These are phyloP conservation scores for Suhomyces bokatorum DNA, from an alignment of 1,139 yeast genomes.

Conservation along the genomic window DNA sequence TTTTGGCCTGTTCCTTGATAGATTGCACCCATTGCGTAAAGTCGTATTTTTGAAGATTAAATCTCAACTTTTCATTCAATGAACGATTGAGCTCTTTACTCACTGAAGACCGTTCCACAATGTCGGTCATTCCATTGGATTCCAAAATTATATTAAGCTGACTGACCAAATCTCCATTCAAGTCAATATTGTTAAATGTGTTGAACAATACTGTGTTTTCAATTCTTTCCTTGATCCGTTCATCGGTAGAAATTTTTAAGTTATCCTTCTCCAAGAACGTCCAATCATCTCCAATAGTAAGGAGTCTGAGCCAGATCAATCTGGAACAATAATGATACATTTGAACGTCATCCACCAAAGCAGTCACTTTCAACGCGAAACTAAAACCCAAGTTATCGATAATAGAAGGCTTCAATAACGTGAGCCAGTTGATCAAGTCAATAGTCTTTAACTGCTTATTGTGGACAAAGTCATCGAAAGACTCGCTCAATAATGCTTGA, in stretches of 20 bases:
- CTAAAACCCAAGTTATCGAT: conserved; percentile 29
- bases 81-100: conserved; percentile 25
- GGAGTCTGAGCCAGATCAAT: conserved; percentile 63
- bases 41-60: conserved; percentile 20
- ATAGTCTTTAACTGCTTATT: conserved; percentile 43
- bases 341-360: conserved; percentile 29
- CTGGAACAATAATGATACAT: conserved; percentile 24
- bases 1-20: conserved; percentile 19
- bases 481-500: conserved; percentile 27
- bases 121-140: conserved; percentile 8
- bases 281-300: conserved; percentile 63
- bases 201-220: conserved; percentile 49
- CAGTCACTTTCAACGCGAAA: conserved; percentile 39
- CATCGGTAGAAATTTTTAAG: conserved; percentile 37
- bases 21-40: conserved; percentile 36
- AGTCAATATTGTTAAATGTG: conserved; percentile 32
- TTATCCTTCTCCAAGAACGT: conserved; percentile 39
- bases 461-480: conserved; percentile 36
- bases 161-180: conserved; percentile 10
- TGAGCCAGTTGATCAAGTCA: conserved; percentile 59
- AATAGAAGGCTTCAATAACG: conserved; percentile 44
- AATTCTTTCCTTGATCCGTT: conserved; percentile 38
- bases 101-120: conserved; percentile 8
- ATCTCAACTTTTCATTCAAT: conserved; percentile 19
- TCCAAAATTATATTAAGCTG: conserved; percentile 16